These are phyloP conservation scores for Globisporangium orthogonon DNA, from an alignment of 352 stramenopile genomes.

Conservation along the genomic window DNA sequence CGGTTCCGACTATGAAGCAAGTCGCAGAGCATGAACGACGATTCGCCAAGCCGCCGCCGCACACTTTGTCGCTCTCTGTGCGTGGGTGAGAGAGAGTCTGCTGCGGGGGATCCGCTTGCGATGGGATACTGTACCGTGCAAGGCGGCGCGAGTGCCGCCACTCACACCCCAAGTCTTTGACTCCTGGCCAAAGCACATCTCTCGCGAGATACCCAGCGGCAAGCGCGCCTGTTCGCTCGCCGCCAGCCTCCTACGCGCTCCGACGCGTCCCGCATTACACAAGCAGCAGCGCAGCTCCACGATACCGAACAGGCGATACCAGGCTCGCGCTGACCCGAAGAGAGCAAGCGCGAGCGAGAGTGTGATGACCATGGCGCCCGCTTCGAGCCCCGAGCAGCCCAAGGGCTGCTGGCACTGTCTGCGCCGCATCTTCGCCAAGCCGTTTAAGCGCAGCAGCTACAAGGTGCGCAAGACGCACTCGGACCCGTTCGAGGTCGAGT, in stretches of 20 bases:
- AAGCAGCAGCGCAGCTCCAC: neutral
- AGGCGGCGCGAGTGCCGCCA: neutral
- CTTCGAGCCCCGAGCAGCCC: neutral
- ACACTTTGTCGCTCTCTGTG: no score
- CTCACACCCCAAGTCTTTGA: conserved; percentile 2
- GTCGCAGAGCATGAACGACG: neutral
- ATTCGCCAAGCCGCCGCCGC: no score
- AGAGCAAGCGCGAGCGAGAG: neutral
- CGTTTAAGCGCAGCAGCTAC: conserved; percentile 16
- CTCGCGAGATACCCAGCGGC: neutral
- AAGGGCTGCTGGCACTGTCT: conserved; percentile 10
- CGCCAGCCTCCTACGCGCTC: neutral
- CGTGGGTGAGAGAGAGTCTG: no score
- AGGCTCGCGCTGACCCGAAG: no score
- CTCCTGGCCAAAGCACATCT: neutral
- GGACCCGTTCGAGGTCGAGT: conserved; percentile 14
- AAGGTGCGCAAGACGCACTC: conserved; percentile 18
- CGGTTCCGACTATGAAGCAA: neutral
- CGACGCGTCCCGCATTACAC: neutral
- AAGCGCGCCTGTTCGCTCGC: neutral
- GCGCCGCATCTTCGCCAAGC: conserved; percentile 8
- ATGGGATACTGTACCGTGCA: neutral
- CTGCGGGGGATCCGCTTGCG: no score
- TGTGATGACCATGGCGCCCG: neutral
- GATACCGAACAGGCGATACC: no score